These are phyloP conservation scores for Capniomyces stellatus DNA, from an alignment of 371 early-diverging fungal species.

Conservation along the genomic window DNA sequence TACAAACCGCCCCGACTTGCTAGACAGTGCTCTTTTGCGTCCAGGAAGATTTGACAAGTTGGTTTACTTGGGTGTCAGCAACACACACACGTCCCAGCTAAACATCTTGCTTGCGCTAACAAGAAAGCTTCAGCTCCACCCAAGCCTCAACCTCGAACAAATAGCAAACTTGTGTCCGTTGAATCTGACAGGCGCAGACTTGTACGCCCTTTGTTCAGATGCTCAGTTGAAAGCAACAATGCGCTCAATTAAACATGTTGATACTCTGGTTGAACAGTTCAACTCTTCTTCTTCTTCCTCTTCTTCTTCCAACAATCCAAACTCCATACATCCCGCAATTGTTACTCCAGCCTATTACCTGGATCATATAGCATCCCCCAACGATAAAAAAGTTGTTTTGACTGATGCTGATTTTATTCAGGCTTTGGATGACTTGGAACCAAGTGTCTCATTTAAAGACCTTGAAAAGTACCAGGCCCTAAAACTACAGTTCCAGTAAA, in stretches of 20 bases:
- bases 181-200: constrained; percentile 92
- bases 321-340: constrained; percentile 21
- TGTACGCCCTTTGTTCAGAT: constrained; percentile 93
- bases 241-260: constrained; percentile 66
- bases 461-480: constrained; percentile 69
- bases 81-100: constrained; percentile 65
- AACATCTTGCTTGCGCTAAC: constrained; percentile 82
- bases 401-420: constrained; percentile 57
- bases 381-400: constrained; percentile 55
- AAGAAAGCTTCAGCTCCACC: constrained; percentile 75
- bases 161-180: constrained; percentile 75
- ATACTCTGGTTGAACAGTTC: constrained; percentile 27
- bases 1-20: constrained; percentile 97
- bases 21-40: constrained; percentile 93
- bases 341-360: constrained; percentile 68
- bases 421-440: constrained; percentile 69
- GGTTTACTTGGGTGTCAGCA: constrained; percentile 81
- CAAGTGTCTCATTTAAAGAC: constrained; percentile 76
- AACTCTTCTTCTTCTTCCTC: not conserved
- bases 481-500: constrained; percentile 13
- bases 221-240: constrained; percentile 91
- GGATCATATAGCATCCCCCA: constrained; percentile 47
- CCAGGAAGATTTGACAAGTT: constrained; percentile 95
- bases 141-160: constrained; percentile 35
- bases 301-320: not conserved